phyloP scores from a whole-genome alignment of 2,329 filamentous ascomycete species.

The Lojkania enalia region DNA sequence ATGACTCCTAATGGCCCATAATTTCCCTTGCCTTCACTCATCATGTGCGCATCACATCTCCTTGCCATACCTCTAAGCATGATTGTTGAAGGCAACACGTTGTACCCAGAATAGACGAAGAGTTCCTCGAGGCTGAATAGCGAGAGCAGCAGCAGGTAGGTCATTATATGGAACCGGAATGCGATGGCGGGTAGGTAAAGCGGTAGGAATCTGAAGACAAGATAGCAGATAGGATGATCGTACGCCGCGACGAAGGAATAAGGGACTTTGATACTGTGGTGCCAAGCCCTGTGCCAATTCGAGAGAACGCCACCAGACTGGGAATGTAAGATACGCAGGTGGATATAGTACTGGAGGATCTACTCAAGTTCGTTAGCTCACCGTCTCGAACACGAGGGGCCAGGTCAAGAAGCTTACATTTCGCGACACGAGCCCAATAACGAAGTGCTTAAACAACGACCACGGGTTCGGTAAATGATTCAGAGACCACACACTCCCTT shows the following conservation, averaged over 20 bases:
- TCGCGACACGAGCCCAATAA: slow-evolving; percentile 57
- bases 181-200: slow-evolving; percentile 66
- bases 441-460: slow-evolving; percentile 59
- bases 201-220: slow-evolving; percentile 66
- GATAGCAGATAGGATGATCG: slow-evolving; percentile 68
- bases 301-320: slow-evolving; percentile 32
- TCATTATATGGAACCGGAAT: slow-evolving; percentile 73
- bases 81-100: slow-evolving; percentile 60
- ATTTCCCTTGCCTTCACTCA: slow-evolving; percentile 60
- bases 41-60: slow-evolving; percentile 62
- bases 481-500: slow-evolving; percentile 60
- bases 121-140: slow-evolving; percentile 69
- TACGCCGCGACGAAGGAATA: slow-evolving; percentile 67
- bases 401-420: slow-evolving; percentile 56
- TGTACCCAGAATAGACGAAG: slow-evolving; percentile 69
- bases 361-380: no score
- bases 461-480: slow-evolving; percentile 67
- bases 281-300: slow-evolving; percentile 56
- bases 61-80: slow-evolving; percentile 61
- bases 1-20: slow-evolving; percentile 65
- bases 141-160: slow-evolving; percentile 66
- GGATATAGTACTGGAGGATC: slow-evolving; percentile 71
- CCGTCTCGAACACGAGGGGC: background rate
- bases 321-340: slow-evolving; percentile 71
- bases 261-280: slow-evolving; percentile 60